Conservation (phyloP, 176 grass and related monocot genomes). For the Ensete glaucum region DNA sequence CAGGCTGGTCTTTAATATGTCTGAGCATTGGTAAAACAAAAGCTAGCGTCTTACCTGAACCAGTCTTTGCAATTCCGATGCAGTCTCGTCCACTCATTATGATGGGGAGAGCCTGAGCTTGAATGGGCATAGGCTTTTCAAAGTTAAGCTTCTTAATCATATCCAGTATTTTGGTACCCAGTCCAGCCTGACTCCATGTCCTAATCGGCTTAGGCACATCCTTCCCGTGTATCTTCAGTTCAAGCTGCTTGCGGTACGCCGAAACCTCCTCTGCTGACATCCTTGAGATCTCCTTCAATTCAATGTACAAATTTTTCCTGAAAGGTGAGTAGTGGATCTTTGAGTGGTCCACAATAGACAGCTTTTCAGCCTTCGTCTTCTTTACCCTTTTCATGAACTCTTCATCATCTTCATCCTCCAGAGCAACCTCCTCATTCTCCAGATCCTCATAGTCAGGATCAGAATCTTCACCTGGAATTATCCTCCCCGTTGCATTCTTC, state of each 20-base stretch:
- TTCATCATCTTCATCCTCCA: slow-evolving; percentile 75
- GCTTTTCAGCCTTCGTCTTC: slow-evolving; percentile 91
- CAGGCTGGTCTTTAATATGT: slow-evolving; percentile 89
- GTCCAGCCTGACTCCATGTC: slow-evolving; percentile 80
- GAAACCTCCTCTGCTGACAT: slow-evolving; percentile 68
- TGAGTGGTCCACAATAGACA: slow-evolving; percentile 83
- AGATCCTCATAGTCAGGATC: slow-evolving; percentile 44
- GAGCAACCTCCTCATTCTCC: slow-evolving; percentile 33
- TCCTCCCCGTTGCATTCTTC: slow-evolving; percentile 49
- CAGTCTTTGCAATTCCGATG: slow-evolving; percentile 93
- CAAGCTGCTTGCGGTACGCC: slow-evolving; percentile 61
- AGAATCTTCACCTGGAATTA: slow-evolving; percentile 73
- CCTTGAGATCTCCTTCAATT: slow-evolving; percentile 73
- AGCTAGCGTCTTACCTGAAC: slow-evolving; percentile 90
- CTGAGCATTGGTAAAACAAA: slow-evolving; percentile 97
- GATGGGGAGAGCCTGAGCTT: slow-evolving; percentile 62
- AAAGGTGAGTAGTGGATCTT: slow-evolving; percentile 81
- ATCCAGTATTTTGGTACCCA: slow-evolving; percentile 88
- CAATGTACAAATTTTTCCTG: slow-evolving; percentile 92
- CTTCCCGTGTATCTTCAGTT: slow-evolving; percentile 91
- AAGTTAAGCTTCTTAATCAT: slow-evolving; percentile 93
- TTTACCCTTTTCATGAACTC: slow-evolving; percentile 92
- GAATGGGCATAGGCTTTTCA: slow-evolving; percentile 93
- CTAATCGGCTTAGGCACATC: slow-evolving; percentile 91
- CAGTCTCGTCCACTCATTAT: slow-evolving; percentile 97